Conservation (phyloP, 1,139 yeast species). For the Debaryomyces coudertii region DNA sequence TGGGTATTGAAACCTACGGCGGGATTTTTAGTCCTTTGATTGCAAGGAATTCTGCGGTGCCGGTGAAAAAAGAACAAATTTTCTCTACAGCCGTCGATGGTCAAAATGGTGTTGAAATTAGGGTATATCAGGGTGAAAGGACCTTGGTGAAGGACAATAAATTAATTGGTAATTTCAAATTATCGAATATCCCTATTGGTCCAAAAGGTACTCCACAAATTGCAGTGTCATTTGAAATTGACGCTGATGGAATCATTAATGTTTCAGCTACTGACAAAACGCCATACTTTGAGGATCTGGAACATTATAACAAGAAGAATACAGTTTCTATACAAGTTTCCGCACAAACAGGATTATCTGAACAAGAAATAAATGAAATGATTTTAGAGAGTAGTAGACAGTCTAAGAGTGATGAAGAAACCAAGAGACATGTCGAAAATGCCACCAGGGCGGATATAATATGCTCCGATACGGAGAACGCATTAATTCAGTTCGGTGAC, state of each 20-base stretch:
- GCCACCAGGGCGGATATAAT: slow-evolving; percentile 59
- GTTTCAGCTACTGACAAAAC: slow-evolving; percentile 56
- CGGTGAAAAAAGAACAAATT: slow-evolving; percentile 69
- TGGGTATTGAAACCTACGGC: slow-evolving; percentile 83
- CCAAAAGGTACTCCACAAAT: slow-evolving; percentile 83
- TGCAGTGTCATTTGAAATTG: slow-evolving; percentile 72
- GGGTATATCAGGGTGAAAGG: slow-evolving; percentile 80
- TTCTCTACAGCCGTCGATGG: slow-evolving; percentile 88
- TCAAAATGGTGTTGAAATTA: slow-evolving; percentile 77
- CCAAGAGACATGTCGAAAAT: slow-evolving; percentile 45
- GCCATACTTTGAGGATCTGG: slow-evolving; percentile 22
- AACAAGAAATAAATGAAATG: slow-evolving; percentile 60
- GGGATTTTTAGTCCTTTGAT: slow-evolving; percentile 79
- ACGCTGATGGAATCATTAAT: slow-evolving; percentile 81
- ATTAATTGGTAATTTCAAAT: slow-evolving; percentile 69
- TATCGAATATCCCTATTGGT: slow-evolving; percentile 66
- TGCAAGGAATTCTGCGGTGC: slow-evolving; percentile 76
- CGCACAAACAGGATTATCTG: slow-evolving; percentile 68
- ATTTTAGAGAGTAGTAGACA: slow-evolving; percentile 54
- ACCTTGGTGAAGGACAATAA: slow-evolving; percentile 74
- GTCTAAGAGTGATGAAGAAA: slow-evolving; percentile 46
- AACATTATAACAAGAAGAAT: slow-evolving; percentile 35
- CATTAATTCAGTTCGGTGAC: slow-evolving; percentile 48
- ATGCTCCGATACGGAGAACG: slow-evolving; percentile 58
- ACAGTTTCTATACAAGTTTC: slow-evolving; percentile 67